Percentiles rank a stretch among this genome's conserved stretches.
phyloP scores from a whole-genome alignment of 2,329 filamentous ascomycete species.

The Davidsoniella virescens region DNA sequence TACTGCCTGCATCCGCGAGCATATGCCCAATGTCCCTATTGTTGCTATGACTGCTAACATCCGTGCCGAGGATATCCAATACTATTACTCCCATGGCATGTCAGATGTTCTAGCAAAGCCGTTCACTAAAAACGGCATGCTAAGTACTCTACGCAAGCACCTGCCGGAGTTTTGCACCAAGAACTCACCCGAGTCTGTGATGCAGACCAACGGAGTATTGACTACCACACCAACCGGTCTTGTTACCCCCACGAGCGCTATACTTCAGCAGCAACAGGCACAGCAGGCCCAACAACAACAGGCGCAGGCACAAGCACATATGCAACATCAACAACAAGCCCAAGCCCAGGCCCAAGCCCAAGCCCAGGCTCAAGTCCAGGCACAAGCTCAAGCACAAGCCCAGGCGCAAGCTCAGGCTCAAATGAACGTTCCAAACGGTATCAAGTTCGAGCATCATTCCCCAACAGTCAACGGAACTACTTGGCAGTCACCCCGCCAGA shows the following conservation, averaged over 20 bases:
- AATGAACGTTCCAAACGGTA: background rate
- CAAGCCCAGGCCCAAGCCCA: background rate
- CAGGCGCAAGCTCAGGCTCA: conserved; percentile 5
- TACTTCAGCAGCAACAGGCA: conserved; percentile 2
- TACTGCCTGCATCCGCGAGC: conserved; percentile 81
- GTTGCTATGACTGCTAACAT: conserved; percentile 99
- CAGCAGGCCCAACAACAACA: background rate
- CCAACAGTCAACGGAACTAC: background rate
- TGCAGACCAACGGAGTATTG: conserved; percentile 2
- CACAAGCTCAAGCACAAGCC: background rate
- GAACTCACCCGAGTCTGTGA: conserved; percentile 1
- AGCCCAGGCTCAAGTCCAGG: conserved; percentile 3
- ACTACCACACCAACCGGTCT: background rate
- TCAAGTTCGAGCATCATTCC: conserved; percentile 2
- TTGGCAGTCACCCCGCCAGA: conserved; percentile 6
- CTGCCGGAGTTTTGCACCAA: conserved; percentile 46
- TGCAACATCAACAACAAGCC: background rate
- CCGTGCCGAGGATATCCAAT: conserved; percentile 84
- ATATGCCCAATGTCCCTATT: conserved; percentile 67
- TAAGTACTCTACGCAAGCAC: conserved; percentile 76
- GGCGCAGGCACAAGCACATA: background rate
- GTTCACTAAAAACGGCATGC: conserved; percentile 77
- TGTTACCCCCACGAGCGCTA: conserved; percentile 1
- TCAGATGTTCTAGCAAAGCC: conserved; percentile 94
- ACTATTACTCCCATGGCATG: conserved; percentile 99